Conservation (phyloP, 768 basidiomycete genomes). For the Calocybe indica region DNA sequence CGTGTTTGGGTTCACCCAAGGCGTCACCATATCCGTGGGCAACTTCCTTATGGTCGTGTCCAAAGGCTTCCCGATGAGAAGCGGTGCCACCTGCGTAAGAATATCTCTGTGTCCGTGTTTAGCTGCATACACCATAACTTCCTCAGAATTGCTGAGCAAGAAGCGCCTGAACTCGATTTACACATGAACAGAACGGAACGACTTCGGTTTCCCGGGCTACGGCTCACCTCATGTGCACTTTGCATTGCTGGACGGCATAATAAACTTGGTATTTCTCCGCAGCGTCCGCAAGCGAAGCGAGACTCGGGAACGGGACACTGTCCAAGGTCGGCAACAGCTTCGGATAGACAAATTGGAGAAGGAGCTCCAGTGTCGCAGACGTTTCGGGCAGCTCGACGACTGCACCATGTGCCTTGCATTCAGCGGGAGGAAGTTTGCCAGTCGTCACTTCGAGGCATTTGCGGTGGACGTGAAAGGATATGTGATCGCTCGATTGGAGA, state of each 20-base stretch:
- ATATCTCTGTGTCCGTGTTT: background rate
- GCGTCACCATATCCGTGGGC: background rate
- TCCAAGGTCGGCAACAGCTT: constrained; percentile 15
- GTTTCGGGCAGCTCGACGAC: constrained; percentile 17
- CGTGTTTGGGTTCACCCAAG: background rate
- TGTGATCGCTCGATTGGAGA: constrained; percentile 19
- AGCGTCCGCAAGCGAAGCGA: constrained; percentile 18
- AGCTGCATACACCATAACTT: background rate
- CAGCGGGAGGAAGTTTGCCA: constrained; percentile 21
- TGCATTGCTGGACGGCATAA: background rate
- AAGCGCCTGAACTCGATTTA: no score
- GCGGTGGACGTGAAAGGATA: constrained; percentile 19
- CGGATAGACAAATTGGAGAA: constrained; percentile 24
- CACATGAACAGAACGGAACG: no score
- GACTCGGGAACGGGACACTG: constrained; percentile 9
- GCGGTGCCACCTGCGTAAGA: background rate
- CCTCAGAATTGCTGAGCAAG: background rate
- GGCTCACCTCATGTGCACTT: background rate
- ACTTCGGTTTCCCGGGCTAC: no score
- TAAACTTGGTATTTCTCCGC: constrained; percentile 1
- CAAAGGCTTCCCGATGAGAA: background rate
- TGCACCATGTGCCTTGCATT: constrained; percentile 17
- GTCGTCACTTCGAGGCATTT: constrained; percentile 20
- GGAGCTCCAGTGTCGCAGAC: constrained; percentile 13
- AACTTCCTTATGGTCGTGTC: background rate